Evolutionary conservation across 2,329 filamentous ascomycete genomes (phyloP).

Genomic region (Arthroderma sp.): DNA sequence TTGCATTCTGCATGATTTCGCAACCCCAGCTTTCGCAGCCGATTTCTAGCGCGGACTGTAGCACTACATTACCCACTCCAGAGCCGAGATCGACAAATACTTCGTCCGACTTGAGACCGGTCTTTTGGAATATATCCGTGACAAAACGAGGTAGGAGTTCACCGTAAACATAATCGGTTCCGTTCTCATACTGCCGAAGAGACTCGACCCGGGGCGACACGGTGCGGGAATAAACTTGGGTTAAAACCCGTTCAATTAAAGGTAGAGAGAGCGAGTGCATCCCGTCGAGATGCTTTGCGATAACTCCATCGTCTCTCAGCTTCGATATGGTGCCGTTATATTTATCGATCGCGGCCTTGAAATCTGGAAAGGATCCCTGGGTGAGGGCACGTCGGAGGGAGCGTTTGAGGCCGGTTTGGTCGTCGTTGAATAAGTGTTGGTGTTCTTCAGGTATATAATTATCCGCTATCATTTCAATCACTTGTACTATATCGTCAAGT

Average conservation of each 20-base stretch:
- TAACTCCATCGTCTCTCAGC: slow-evolving; percentile 55
- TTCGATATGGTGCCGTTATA: slow-evolving; percentile 62
- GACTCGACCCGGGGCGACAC: slow-evolving; percentile 80
- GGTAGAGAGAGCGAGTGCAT: slow-evolving; percentile 57
- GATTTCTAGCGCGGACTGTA: slow-evolving; percentile 85
- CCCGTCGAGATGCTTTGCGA: slow-evolving; percentile 57
- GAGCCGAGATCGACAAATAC: slow-evolving; percentile 92
- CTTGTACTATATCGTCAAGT: slow-evolving; percentile 55
- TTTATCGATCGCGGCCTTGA: slow-evolving; percentile 56
- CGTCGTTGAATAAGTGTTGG: slow-evolving; percentile 54
- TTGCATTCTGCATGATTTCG: slow-evolving; percentile 88
- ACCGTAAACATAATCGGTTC: slow-evolving; percentile 87
- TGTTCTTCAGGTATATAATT: slow-evolving; percentile 65
- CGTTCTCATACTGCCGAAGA: slow-evolving; percentile 73
- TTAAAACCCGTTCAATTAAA: slow-evolving; percentile 67
- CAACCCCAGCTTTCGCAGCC: slow-evolving; percentile 94
- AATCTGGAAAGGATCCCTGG: slow-evolving; percentile 55
- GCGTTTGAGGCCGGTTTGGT: slow-evolving; percentile 60
- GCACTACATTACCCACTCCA: slow-evolving; percentile 86
- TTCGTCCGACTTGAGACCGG: slow-evolving; percentile 64
- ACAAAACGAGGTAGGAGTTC: slow-evolving; percentile 79
- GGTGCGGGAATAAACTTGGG: slow-evolving; percentile 80
- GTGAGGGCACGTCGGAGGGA: slow-evolving; percentile 62
- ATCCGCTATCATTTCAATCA: slow-evolving; percentile 55
- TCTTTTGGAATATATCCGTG: slow-evolving; percentile 65